Percentiles rank a stretch among this genome's conserved stretches.
Conservation (phyloP, 2,329 filamentous ascomycete species). For the Catunica adiposa region DNA sequence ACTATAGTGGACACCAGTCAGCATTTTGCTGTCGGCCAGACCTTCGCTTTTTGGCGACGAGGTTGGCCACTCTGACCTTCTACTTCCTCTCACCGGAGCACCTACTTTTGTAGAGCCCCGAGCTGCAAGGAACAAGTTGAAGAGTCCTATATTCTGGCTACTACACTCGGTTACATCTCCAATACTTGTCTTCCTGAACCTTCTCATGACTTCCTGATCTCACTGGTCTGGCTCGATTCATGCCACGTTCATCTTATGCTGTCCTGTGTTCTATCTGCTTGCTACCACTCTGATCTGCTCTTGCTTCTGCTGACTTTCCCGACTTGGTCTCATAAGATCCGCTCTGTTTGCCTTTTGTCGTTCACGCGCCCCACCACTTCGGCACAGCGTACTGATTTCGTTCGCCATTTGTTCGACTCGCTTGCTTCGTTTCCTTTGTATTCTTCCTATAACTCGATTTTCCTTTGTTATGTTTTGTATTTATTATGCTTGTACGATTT, state of each 20-base stretch:
- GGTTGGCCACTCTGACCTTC: background rate
- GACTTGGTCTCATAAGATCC: background rate
- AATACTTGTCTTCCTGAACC: background rate
- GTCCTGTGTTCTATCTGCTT: background rate
- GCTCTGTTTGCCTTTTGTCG: background rate
- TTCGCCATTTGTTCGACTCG: background rate
- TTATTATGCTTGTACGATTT: slow-evolving; percentile 1
- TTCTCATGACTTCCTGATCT: background rate
- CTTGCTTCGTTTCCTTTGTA: background rate
- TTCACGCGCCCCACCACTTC: background rate
- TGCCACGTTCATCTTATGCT: background rate
- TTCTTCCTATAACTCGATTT: background rate
- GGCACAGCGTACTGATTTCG: background rate
- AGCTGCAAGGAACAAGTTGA: background rate
- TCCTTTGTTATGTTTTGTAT: background rate
- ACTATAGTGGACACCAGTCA: background rate
- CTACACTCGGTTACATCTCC: background rate
- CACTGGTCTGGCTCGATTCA: background rate
- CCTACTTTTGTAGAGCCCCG: background rate
- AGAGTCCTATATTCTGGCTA: background rate
- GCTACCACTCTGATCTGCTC: background rate
- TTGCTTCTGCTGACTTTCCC: background rate
- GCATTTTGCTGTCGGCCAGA: background rate
- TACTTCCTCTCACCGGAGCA: background rate
- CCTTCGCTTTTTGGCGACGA: background rate